These are phyloP conservation scores for Lignosus rhinocerotis DNA, from an alignment of 1,284 basidiomycete species.

Conservation along the genomic window DNA sequence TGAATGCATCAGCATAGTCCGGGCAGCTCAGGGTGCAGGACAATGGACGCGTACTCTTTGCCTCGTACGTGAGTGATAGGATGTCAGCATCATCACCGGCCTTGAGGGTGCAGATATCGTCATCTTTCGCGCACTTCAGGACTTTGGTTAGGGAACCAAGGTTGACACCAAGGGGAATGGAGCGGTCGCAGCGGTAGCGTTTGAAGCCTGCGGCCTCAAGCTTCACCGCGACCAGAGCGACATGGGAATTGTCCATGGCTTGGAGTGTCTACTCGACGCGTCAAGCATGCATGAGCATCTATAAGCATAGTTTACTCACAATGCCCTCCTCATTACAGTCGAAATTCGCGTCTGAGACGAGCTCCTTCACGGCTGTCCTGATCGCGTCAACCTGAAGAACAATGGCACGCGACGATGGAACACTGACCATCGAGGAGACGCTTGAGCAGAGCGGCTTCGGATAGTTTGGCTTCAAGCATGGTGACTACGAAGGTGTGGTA, in stretches of 20 bases:
- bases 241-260: conserved; percentile 99
- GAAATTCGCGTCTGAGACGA: conserved; percentile 98
- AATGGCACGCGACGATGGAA: not conserved
- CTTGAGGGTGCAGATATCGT: conserved; percentile 91
- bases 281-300: not conserved
- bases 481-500: conserved; percentile 17
- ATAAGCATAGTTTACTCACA: conserved; percentile 44
- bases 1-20: not conserved
- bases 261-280: conserved; percentile 66
- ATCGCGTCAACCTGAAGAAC: conserved; percentile 4
- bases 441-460: conserved; percentile 83
- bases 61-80: conserved; percentile 90
- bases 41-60: conserved; percentile 65
- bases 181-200: conserved; percentile 92
- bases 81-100: conserved; percentile 92
- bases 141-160: conserved; percentile 92
- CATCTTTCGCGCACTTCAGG: conserved; percentile 95
- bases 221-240: conserved; percentile 90
- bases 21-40: not conserved
- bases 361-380: conserved; percentile 88
- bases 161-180: conserved; percentile 93
- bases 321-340: conserved; percentile 97
- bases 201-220: conserved; percentile 81
- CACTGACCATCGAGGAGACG: conserved; percentile 82
- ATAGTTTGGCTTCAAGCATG: conserved; percentile 91